Evolutionary conservation across 2,329 filamentous ascomycete genomes (phyloP).

Genomic region (Diplodia sapinea): DNA sequence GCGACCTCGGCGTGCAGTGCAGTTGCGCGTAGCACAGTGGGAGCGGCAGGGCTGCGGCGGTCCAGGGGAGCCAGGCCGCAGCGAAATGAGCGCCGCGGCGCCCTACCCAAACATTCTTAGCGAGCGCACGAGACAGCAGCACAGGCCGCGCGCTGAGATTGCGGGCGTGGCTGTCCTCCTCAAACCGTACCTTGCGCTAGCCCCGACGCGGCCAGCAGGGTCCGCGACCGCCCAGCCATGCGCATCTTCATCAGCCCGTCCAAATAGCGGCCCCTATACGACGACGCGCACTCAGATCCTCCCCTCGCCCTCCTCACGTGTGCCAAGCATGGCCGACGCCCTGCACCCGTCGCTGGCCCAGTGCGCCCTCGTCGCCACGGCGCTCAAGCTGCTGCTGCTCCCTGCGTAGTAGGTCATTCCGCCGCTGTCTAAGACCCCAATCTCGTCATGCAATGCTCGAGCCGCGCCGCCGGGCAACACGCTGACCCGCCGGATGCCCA

Average conservation of each 20-base stretch:
- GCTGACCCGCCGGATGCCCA: conserved; percentile 48
- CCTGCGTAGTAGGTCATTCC: conserved; percentile 80
- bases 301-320: conserved; percentile 6
- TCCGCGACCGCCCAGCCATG: background rate
- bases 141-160: conserved; percentile 22
- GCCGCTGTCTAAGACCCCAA: conserved; percentile 17
- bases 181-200: conserved; percentile 17
- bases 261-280: conserved; percentile 25
- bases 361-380: conserved; percentile 82
- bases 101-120: conserved; percentile 27
- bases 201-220: conserved; percentile 4
- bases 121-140: conserved; percentile 25
- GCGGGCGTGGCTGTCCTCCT: background rate
- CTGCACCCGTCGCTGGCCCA: conserved; percentile 85
- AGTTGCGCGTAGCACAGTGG: conserved; percentile 8
- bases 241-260: conserved; percentile 21
- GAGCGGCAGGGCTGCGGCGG: background rate
- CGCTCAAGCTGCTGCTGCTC: conserved; percentile 90
- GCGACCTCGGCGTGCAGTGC: conserved; percentile 14
- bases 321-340: conserved; percentile 26
- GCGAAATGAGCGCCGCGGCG: conserved; percentile 27
- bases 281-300: background rate
- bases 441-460: conserved; percentile 19
- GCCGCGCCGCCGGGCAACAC: conserved; percentile 27
- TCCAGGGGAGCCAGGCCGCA: conserved; percentile 13